Percentiles rank a stretch among this genome's conserved stretches.
These are phyloP conservation scores for Ceratocystis destructans DNA, from an alignment of 2,329 filamentous ascomycete genomes.

Conservation along the genomic window DNA sequence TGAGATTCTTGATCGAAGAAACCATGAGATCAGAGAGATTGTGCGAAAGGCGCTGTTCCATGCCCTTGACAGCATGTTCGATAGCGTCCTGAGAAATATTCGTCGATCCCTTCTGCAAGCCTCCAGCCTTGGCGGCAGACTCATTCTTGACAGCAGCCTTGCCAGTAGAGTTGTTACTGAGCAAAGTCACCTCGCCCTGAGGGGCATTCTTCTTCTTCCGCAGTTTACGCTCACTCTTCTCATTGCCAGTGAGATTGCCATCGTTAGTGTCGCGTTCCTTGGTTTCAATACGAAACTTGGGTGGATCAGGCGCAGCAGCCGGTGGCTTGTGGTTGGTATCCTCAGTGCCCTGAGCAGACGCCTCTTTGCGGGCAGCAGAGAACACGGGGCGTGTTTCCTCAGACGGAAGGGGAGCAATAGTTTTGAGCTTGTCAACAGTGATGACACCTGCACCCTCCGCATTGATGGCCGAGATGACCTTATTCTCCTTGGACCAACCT, in stretches of 20 bases:
- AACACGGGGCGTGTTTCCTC: conserved; percentile 30
- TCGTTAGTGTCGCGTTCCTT: conserved; percentile 16
- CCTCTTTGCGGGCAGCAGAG: conserved; percentile 29
- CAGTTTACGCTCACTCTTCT: conserved; percentile 48
- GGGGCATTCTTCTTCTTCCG: conserved; percentile 52
- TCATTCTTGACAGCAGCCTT: conserved; percentile 21
- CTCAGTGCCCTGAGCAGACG: conserved; percentile 21
- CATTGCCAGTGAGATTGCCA: conserved; percentile 25
- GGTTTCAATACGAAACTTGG: conserved; percentile 31
- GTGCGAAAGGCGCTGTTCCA: conserved; percentile 38
- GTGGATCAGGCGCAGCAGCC: conserved; percentile 22
- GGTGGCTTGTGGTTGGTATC: conserved; percentile 4
- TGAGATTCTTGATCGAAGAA: conserved; percentile 46
- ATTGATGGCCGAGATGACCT: conserved; percentile 66
- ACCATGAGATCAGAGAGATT: conserved; percentile 39
- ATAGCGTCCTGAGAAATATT: conserved; percentile 34
- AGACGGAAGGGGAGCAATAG: conserved; percentile 33
- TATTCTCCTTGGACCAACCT: conserved; percentile 83
- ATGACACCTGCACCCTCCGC: conserved; percentile 62
- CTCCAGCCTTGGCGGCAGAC: conserved; percentile 8
- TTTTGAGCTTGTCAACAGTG: conserved; percentile 55
- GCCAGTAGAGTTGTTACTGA: conserved; percentile 27
- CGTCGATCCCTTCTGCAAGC: conserved; percentile 17
- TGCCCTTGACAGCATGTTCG: conserved; percentile 39
- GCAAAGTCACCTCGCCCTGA: conserved; percentile 32